Conservation (phyloP, 225 moss, liverwort and hornwort genomes). For the Polytrichum commune region DNA sequence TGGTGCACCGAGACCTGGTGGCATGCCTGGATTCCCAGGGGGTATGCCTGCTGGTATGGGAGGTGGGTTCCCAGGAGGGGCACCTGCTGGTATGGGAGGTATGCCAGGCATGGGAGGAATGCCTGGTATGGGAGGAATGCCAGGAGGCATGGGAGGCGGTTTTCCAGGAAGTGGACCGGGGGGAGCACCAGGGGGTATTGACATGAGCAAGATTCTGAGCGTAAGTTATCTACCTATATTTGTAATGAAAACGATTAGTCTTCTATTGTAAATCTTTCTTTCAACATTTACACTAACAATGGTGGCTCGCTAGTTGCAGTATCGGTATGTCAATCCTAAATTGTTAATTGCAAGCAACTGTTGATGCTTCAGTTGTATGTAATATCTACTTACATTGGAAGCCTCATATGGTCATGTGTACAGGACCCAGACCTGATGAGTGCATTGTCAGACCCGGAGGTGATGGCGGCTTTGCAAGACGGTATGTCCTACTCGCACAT, state of each 20-base stretch:
- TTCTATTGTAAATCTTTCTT: too few species aligned
- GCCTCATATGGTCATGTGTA: not conserved
- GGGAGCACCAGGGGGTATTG: conserved; percentile 78
- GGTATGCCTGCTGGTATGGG: conserved; percentile 59
- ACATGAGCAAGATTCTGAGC: conserved; percentile 93
- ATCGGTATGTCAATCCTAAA: too few species aligned
- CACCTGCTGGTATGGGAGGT: conserved; percentile 26
- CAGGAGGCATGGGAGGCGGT: conserved; percentile 49
- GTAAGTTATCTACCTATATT: conserved; percentile 29
- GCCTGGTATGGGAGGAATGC: conserved; percentile 49
- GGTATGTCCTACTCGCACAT: conserved; percentile 37
- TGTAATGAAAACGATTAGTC: too few species aligned
- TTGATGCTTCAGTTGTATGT: not conserved
- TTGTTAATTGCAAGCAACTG: too few species aligned
- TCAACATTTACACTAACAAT: too few species aligned
- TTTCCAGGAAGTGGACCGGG: conserved; percentile 43
- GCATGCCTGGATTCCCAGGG: conserved; percentile 57
- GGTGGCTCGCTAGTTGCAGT: too few species aligned
- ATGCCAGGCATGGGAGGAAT: conserved; percentile 41
- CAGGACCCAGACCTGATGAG: conserved; percentile 96
- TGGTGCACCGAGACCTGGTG: conserved; percentile 44
- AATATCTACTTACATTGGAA: not conserved
- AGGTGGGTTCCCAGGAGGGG: conserved; percentile 40
- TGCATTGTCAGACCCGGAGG: conserved; percentile 89
- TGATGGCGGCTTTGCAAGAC: conserved; percentile 96